Conservation (phyloP, 139 green algal species). For the Haematococcus lacustris region DNA sequence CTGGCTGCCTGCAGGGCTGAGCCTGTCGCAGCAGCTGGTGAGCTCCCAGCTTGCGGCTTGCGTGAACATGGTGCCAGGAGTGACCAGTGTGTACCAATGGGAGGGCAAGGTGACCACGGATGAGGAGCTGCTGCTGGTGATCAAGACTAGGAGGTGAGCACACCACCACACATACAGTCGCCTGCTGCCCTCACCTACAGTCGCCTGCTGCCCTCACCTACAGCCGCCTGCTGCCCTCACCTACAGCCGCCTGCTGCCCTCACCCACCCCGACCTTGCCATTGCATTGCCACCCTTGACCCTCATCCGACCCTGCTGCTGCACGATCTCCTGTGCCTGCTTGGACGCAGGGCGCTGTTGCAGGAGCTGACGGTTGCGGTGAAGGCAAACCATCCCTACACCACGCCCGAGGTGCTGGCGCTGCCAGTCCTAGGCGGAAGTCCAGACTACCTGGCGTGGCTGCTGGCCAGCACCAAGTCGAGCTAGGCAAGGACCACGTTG, state of each 20-base stretch:
- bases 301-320: background rate
- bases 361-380: background rate
- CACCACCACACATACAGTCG: background rate
- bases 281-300: background rate
- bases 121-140: conserved; percentile 71
- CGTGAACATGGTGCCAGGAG: conserved; percentile 73
- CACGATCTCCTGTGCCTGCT: background rate
- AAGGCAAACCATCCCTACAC: background rate
- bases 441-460: too few species aligned
- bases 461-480: too few species aligned
- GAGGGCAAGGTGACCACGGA: conserved; percentile 63
- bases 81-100: conserved; percentile 68
- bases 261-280: too few species aligned
- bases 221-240: too few species aligned
- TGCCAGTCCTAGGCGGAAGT: too few species aligned
- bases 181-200: too few species aligned
- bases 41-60: conserved; percentile 64
- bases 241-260: too few species aligned
- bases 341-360: background rate
- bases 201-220: too few species aligned
- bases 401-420: too few species aligned
- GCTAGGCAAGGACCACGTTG: too few species aligned
- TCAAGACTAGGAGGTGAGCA: conserved; percentile 53
- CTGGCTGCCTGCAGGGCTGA: conserved; percentile 3
- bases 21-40: conserved; percentile 49